Percentiles rank a stretch among this genome's conserved stretches.
These are phyloP conservation scores for Cordyceps javanica DNA, from an alignment of 2,329 filamentous ascomycete genomes.

Conservation along the genomic window DNA sequence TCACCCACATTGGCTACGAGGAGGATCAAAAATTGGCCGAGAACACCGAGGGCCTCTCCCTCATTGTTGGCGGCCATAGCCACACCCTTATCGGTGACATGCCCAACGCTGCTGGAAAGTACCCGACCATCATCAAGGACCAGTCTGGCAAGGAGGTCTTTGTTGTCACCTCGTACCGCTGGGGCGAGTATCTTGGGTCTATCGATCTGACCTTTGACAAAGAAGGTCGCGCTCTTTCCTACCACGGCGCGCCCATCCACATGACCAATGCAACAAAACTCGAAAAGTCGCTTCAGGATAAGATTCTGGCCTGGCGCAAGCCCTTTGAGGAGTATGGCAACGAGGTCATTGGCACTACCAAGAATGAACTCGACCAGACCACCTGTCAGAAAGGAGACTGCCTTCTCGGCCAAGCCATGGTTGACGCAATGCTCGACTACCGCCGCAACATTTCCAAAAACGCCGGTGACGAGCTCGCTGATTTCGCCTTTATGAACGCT, in stretches of 20 bases:
- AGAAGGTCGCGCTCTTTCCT: slow-evolving; percentile 54
- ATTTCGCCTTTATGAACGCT: slow-evolving; percentile 57
- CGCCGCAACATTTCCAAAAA: slow-evolving; percentile 39
- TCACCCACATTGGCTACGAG: slow-evolving; percentile 63
- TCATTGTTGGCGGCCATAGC: slow-evolving; percentile 60
- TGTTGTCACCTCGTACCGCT: slow-evolving; percentile 60
- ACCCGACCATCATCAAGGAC: slow-evolving; percentile 58
- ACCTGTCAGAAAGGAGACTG: slow-evolving; percentile 55
- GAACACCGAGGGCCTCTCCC: slow-evolving; percentile 55
- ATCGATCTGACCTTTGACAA: slow-evolving; percentile 60
- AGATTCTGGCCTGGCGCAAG: slow-evolving; percentile 52
- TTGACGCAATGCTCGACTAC: slow-evolving; percentile 57
- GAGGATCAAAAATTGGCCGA: slow-evolving; percentile 55
- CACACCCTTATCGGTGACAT: slow-evolving; percentile 56
- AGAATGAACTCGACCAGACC: slow-evolving; percentile 52
- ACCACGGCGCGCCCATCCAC: slow-evolving; percentile 59
- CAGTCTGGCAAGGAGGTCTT: slow-evolving; percentile 60
- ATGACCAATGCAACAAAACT: slow-evolving; percentile 54
- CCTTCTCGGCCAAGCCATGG: slow-evolving; percentile 47
- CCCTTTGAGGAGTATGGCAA: slow-evolving; percentile 56
- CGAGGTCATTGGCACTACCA: slow-evolving; percentile 48
- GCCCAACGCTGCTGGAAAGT: slow-evolving; percentile 50
- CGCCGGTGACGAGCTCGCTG: slow-evolving; percentile 33
- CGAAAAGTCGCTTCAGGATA: slow-evolving; percentile 49
- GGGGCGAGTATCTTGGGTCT: slow-evolving; percentile 63